These are phyloP conservation scores for Drechslerella coelobrocha DNA, from an alignment of 2,329 filamentous ascomycete genomes.

Conservation along the genomic window DNA sequence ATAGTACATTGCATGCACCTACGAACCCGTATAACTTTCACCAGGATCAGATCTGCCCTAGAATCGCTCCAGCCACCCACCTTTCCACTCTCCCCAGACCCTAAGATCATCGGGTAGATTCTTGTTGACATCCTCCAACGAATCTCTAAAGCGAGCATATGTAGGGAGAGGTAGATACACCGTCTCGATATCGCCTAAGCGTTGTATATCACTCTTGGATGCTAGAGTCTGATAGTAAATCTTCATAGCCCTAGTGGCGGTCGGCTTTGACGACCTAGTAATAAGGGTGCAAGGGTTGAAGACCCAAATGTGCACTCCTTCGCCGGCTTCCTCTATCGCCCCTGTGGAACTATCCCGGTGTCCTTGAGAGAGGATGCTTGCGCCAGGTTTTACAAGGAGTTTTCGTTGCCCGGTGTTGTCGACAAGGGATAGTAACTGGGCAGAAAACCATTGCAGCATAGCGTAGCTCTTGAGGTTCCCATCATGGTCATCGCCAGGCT, in stretches of 20 bases:
- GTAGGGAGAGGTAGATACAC: constrained; percentile 34
- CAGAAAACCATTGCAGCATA: constrained; percentile 44
- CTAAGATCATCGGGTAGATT: constrained; percentile 22
- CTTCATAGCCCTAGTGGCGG: constrained; percentile 31
- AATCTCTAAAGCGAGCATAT: constrained; percentile 22
- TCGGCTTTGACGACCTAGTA: constrained; percentile 32
- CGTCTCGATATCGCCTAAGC: constrained; percentile 38
- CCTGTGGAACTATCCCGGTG: constrained; percentile 27
- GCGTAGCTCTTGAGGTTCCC: constrained; percentile 27
- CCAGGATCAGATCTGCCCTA: not conserved
- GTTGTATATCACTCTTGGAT: constrained; percentile 14
- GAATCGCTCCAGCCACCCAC: constrained; percentile 42
- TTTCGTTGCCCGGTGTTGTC: constrained; percentile 43
- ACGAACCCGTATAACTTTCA: not conserved
- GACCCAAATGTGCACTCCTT: constrained; percentile 44
- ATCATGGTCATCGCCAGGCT: not conserved
- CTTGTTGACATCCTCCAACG: constrained; percentile 25
- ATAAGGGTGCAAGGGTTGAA: constrained; percentile 48
- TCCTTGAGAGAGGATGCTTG: constrained; percentile 34
- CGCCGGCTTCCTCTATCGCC: constrained; percentile 19
- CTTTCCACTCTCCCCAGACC: constrained; percentile 29
- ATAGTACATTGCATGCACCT: not conserved
- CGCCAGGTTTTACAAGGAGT: constrained; percentile 40
- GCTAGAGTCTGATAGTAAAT: constrained; percentile 38
- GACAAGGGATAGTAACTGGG: constrained; percentile 35